Evolutionary conservation across 768 basidiomycete species (phyloP).

Genomic region (Saitozyma podzolica): DNA sequence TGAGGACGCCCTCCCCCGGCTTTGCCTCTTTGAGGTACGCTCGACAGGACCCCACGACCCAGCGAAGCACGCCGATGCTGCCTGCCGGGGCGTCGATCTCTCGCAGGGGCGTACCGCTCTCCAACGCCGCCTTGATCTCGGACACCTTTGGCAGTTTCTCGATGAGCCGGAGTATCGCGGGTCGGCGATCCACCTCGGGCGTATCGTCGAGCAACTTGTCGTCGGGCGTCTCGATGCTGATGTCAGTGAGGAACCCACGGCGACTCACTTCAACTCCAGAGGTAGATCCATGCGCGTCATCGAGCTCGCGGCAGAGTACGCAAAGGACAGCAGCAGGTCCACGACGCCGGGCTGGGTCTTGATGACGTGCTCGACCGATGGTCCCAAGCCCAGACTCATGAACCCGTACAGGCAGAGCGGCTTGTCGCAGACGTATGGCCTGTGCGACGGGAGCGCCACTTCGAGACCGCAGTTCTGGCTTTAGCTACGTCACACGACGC

Average conservation of each 20-base stretch:
- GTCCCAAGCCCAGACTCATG: slow-evolving; percentile 37
- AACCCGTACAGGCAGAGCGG: slow-evolving; percentile 31
- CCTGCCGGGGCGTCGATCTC: slow-evolving; percentile 13
- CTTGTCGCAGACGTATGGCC: slow-evolving; percentile 37
- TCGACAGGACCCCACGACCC: slow-evolving; percentile 36
- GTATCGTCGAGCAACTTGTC: slow-evolving; percentile 33
- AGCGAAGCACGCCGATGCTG: slow-evolving; percentile 28
- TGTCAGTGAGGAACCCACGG: background rate
- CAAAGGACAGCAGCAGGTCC: slow-evolving; percentile 32
- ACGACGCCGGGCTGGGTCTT: slow-evolving; percentile 33
- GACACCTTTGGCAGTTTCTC: slow-evolving; percentile 28
- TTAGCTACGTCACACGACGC: background rate
- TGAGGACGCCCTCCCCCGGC: slow-evolving; percentile 27
- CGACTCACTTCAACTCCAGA: slow-evolving; percentile 24
- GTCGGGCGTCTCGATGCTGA: slow-evolving; percentile 9
- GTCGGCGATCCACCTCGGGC: slow-evolving; percentile 8
- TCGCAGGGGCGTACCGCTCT: slow-evolving; percentile 13
- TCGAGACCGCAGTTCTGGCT: slow-evolving; percentile 31
- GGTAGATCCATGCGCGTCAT: slow-evolving; percentile 33
- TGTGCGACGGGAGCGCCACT: slow-evolving; percentile 21
- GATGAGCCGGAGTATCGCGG: slow-evolving; percentile 30
- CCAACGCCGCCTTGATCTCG: slow-evolving; percentile 18
- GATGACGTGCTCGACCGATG: slow-evolving; percentile 35
- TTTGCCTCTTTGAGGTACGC: slow-evolving; percentile 33
- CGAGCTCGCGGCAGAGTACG: slow-evolving; percentile 25